Conservation (phyloP, 495 filamentous ascomycete genomes). For the Penicillium nucicola region DNA sequence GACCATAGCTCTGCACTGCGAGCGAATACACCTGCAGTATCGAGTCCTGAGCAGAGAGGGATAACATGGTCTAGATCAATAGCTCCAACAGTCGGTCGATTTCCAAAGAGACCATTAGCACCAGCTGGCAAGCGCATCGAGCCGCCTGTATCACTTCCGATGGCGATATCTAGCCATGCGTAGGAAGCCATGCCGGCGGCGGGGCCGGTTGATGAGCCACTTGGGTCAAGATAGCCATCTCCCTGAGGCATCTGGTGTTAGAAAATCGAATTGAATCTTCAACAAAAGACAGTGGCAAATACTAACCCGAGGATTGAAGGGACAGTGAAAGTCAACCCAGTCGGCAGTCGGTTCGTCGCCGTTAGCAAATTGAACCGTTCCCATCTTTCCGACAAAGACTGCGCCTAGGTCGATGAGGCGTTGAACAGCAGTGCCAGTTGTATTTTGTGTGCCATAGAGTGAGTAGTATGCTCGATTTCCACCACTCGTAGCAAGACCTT, state of each 20-base stretch:
- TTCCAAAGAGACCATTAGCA: constrained; percentile 6
- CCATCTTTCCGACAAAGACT: constrained; percentile 45
- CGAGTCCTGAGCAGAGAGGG: constrained; percentile 1
- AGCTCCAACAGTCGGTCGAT: background rate
- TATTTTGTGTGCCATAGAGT: constrained; percentile 25
- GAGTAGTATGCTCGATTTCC: constrained; percentile 39
- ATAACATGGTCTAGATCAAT: constrained; percentile 6
- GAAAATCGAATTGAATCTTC: too few species aligned
- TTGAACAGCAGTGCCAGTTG: constrained; percentile 30
- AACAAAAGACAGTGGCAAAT: too few species aligned
- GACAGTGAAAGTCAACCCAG: constrained; percentile 39
- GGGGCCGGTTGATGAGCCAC: constrained; percentile 34
- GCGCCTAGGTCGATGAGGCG: constrained; percentile 39
- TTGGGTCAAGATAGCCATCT: constrained; percentile 40
- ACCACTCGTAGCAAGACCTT: constrained; percentile 35
- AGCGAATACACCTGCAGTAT: constrained; percentile 9
- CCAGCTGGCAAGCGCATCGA: constrained; percentile 8
- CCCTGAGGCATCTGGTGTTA: constrained; percentile 6
- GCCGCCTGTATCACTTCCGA: constrained; percentile 49
- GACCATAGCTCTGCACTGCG: constrained; percentile 6
- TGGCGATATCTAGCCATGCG: constrained; percentile 37
- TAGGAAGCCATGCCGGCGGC: constrained; percentile 36
- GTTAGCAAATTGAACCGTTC: constrained; percentile 44
- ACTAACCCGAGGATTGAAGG: constrained; percentile 35
- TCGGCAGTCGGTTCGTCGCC: constrained; percentile 31